Base-by-base conservation (phyloP, 805 yeast genomes). In the Saccharomycopsis fermentans region DNA sequence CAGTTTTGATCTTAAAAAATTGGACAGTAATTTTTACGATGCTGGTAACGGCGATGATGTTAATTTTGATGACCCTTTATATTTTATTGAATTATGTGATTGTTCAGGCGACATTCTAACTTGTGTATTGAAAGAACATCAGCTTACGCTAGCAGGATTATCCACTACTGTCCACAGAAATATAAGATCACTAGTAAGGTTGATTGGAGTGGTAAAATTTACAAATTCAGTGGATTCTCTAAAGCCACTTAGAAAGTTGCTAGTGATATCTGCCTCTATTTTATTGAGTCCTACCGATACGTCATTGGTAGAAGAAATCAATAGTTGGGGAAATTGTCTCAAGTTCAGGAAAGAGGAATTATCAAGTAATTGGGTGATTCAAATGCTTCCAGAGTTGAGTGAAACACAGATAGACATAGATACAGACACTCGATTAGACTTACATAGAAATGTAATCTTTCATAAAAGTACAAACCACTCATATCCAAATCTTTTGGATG, bases 91-190 rank as follows among this genome's bases (percentile, higher is more conserved):
- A 27, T 16, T 56, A 11, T 56, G 58, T 36, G 58, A 56, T 32
- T 39, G 55, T n/a, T 51, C 51, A 16, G 58, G 58, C 27, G 29
- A 47, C 6, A 21, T 56, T 47, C 12, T 56, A n/a, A 56, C 58
- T n/a, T 56, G 58, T 52, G 52, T 56, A n/a, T 19, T 47, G 12
- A 47, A 37, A 14, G 51, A 56, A 27, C 51, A 56, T 52, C 52
- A 52, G 39, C 52, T 51, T n/a, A 24, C 53, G 2, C 17, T 29
- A 27, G 55, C 55, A 4, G 58, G 58, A 12, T 56, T 56, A 19
- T 21, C 29, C 11, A 43, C 50, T 19, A 8, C 50, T n/a, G 50
- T 43, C 9, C 4, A 43, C n/a, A 9, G 50, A 9, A 43, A 43
- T 21, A 43, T 43, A 43, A 43, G 50, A 43, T 16, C 50, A 9